Base-by-base conservation (phyloP, 345 rosid species). In the Corymbia maculata region DNA sequence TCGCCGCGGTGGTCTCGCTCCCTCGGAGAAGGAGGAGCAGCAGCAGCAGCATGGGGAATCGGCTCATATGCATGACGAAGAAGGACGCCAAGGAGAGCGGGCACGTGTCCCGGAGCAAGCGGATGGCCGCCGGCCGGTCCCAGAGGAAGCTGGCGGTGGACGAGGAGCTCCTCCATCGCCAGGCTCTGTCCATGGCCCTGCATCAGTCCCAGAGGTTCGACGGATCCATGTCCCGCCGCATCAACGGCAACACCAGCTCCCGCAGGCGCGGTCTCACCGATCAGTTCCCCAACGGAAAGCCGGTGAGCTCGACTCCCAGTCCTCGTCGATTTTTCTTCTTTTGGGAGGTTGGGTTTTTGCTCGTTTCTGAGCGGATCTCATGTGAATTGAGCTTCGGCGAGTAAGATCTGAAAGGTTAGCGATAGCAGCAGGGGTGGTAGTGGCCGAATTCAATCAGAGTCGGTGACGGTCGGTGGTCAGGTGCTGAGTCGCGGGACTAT, bases 151-250 rank as follows among this genome's bases (percentile, higher is more conserved):
- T 93, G 92, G 92, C 93, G 88, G 93, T 95, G 2, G 99, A 98
- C 52, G 99, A 98, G 91, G 99, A 97, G 94, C 86, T 94, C 57
- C 88, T 97, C 91, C 99, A 97, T 90, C 94, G 96, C 44, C 98
- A 97, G 93, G 98, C 98, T 92, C 87, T 98, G 17, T 98, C 99
- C 45, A 95, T 96, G 99, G 99, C 96, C 52, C 92, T 96, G 89
- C 98, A 96, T 42, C 99, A 97, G 91, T 98, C 99, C 87, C 99
- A 95, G 93, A 92, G 99, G 92, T 96, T 96, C 57, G 99, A 98
- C 12, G 99, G 99, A 92, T 98, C 99, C 94, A 96, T 98, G 97
- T 98, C 99, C 26, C 93, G 99, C 88, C 93, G 99, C 88, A 93
- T 94, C 88, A 96, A 88, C 86, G 94, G 98, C 90, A 94, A 97